Evolutionary conservation across 352 stramenopile genomes (phyloP), one percentile per base, ranked within the genome.

Genomic region (Elongisporangium undulatum): DNA sequence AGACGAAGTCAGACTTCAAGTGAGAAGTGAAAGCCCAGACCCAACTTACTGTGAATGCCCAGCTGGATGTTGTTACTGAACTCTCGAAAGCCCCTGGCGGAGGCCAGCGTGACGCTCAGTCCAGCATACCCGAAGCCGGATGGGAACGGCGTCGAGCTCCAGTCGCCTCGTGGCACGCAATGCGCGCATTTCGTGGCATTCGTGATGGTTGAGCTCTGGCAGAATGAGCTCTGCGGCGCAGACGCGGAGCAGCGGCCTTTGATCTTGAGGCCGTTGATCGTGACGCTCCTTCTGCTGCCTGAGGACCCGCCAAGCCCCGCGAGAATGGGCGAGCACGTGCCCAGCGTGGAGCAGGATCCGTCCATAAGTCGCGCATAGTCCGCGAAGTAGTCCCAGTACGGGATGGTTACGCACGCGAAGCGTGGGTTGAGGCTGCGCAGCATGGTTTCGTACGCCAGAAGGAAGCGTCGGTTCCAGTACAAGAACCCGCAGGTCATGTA

Each of bases 361-460:
- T 60, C 57, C 1, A 80, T 21, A 7, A 69, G 64, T 19, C 63
- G 62, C 5, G 71, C 59, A 53, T 78, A 81, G 58, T 86, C 75
- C 2, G 74, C 74, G 23, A 82, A 81, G 56, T 70, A 80, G 62
- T 87, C 77, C 75, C 75, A 87, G 61, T 85, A 87, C 49, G 77
- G 77, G 19, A 87, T 72, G 12, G 74, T 80, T 22, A 86, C 23
- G 54, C 68, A 82, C 15, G 64, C 64, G 39, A 63, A 83, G 22
- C 59, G 58, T 0, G 62, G 52, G 3, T 51, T 67, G 9, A 85
- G 68, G 39, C 69, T 76, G 20, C 76, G 71, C 1, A 86, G 60
- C 76, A 86, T 86, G 26, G 80, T 76, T 56, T 86, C 76, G 55
- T 80, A 84, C 2, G 65, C 76, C 9, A 84, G 55, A 21, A 84